Conservation (phyloP, 2,329 filamentous ascomycete genomes). For the Bipolaris victoriae region DNA sequence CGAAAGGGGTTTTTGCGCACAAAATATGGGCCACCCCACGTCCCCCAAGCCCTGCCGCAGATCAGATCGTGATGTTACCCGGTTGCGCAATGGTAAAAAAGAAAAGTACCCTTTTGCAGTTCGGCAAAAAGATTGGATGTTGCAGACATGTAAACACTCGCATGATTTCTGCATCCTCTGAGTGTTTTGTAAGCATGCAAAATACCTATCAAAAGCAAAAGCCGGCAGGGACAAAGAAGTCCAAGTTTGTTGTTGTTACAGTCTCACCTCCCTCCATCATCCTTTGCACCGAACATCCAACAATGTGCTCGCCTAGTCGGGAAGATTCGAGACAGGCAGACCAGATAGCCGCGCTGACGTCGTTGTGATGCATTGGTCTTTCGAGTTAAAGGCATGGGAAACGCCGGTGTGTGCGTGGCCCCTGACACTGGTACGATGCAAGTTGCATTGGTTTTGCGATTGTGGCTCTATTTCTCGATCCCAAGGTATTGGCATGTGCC, state of each 20-base stretch:
- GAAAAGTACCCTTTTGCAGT: neutral
- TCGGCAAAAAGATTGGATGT: no score
- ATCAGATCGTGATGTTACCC: slow-evolving; percentile 1
- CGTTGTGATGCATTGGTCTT: slow-evolving; percentile 10
- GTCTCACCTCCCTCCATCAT: neutral
- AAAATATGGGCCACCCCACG: neutral
- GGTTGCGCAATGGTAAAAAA: neutral
- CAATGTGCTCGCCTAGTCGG: neutral
- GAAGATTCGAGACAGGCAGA: slow-evolving; percentile 9
- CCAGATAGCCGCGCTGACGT: slow-evolving; percentile 7
- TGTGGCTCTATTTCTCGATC: slow-evolving; percentile 9
- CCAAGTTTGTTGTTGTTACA: no score
- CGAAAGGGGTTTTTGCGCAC: slow-evolving; percentile 1
- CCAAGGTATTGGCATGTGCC: slow-evolving; percentile 9
- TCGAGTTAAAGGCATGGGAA: neutral
- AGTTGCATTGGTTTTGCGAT: slow-evolving; percentile 4
- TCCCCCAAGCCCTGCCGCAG: neutral
- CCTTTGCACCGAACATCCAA: neutral
- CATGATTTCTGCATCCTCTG: no score
- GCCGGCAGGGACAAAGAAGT: neutral
- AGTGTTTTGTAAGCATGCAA: neutral
- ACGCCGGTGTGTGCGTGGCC: slow-evolving; percentile 8
- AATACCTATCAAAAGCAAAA: neutral
- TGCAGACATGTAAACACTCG: no score
- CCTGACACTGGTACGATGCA: slow-evolving; percentile 12